These are phyloP conservation scores for Verticillium klebahnii DNA, from an alignment of 2,329 filamentous ascomycete species.

Conservation along the genomic window DNA sequence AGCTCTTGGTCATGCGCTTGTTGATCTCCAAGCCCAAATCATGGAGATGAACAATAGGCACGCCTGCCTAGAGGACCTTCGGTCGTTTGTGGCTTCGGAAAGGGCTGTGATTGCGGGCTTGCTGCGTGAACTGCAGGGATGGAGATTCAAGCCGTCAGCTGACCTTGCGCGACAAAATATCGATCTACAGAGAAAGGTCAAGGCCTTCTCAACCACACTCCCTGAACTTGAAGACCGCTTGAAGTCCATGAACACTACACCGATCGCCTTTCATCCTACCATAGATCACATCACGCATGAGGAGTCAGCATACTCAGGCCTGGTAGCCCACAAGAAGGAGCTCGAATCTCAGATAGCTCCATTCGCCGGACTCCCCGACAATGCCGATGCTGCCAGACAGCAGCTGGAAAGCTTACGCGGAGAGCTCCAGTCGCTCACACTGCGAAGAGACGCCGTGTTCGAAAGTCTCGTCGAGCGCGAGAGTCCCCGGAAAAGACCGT, in stretches of 20 bases:
- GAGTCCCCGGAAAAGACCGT: conserved; percentile 42
- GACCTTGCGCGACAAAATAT: conserved; percentile 66
- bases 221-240: conserved; percentile 60
- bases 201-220: conserved; percentile 60
- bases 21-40: conserved; percentile 50
- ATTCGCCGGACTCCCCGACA: conserved; percentile 69
- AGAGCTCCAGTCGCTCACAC: conserved; percentile 57
- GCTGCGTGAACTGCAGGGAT: conserved; percentile 35
- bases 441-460: conserved; percentile 67
- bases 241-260: conserved; percentile 30
- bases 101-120: conserved; percentile 32
- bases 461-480: conserved; percentile 64
- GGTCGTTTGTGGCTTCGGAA: conserved; percentile 50
- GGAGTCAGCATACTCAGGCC: conserved; percentile 52
- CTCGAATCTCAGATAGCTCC: conserved; percentile 59
- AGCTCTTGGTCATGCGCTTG: conserved; percentile 45
- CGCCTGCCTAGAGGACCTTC: conserved; percentile 51
- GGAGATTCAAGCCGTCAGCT: conserved; percentile 48
- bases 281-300: conserved; percentile 55
- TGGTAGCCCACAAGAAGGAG: conserved; percentile 53
- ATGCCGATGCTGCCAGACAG: conserved; percentile 62
- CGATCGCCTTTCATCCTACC: conserved; percentile 34
- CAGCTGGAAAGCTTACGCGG: conserved; percentile 64
- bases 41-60: conserved; percentile 52
- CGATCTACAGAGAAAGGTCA: conserved; percentile 67